A percentile compares a stretch with the other conserved stretches of the same genome.
These are phyloP conservation scores for Senecio squalidus DNA, from an alignment of 140 eudicot species.

Conservation along the genomic window DNA sequence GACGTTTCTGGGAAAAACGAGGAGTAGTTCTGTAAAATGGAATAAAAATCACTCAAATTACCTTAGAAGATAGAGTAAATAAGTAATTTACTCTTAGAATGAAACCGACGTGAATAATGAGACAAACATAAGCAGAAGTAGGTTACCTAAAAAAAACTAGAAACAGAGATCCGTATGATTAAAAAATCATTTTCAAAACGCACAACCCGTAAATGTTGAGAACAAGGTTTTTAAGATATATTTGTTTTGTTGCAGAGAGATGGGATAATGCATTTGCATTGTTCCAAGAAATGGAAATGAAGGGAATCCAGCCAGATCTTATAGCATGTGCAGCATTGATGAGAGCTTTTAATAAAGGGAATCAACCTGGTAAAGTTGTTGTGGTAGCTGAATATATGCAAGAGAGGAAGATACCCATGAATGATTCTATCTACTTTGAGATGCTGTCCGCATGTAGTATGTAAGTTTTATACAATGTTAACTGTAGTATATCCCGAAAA, in stretches of 20 bases:
- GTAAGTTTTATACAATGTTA: slow-evolving; percentile 46
- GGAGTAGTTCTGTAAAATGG: no score
- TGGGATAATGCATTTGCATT: slow-evolving; percentile 71
- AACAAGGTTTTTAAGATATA: neutral
- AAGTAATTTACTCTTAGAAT: no score
- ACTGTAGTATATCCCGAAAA: no score
- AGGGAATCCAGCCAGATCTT: slow-evolving; percentile 67
- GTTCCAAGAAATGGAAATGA: slow-evolving; percentile 84
- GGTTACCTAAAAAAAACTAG: no score
- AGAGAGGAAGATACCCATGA: slow-evolving; percentile 58
- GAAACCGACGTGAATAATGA: no score
- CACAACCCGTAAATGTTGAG: neutral
- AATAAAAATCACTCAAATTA: no score
- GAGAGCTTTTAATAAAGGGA: slow-evolving; percentile 79
- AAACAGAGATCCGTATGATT: neutral
- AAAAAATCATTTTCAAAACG: neutral
- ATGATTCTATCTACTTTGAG: slow-evolving; percentile 70
- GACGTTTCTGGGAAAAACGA: no score
- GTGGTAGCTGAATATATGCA: slow-evolving; percentile 69
- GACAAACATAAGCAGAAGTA: no score
- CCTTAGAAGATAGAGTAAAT: no score
- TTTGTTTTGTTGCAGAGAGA: slow-evolving; percentile 49
- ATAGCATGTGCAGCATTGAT: slow-evolving; percentile 86
- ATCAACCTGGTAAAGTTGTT: slow-evolving; percentile 73
- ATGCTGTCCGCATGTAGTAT: slow-evolving; percentile 80